Evolutionary conservation across 1,139 yeast species (phyloP).

Genomic region (Saccharomyces hybrid): DNA sequence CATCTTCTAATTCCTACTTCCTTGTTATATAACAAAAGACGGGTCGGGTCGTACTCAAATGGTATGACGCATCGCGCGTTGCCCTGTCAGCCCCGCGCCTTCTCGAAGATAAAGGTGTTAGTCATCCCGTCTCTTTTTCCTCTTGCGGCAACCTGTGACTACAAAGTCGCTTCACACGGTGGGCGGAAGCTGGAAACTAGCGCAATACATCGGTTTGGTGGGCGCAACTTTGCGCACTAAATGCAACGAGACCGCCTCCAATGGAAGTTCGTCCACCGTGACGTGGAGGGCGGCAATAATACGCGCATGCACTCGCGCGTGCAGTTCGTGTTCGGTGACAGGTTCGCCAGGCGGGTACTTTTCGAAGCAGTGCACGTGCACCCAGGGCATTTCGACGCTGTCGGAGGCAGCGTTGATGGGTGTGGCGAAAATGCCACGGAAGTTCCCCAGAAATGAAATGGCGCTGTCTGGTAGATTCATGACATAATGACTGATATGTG

Average conservation of each 20-base stretch:
- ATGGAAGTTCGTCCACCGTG: conserved; percentile 37
- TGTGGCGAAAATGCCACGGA: conserved; percentile 54
- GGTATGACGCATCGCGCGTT: background rate
- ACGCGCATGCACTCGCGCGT: conserved; percentile 52
- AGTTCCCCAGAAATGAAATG: conserved; percentile 71
- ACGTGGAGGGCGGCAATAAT: conserved; percentile 47
- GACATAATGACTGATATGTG: conserved; percentile 61
- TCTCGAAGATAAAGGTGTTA: background rate
- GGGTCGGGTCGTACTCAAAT: background rate
- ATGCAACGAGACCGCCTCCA: conserved; percentile 53
- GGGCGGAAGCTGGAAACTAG: conserved; percentile 69
- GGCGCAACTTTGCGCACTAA: conserved; percentile 92
- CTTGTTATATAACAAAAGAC: background rate
- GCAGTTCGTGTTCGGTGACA: conserved; percentile 58
- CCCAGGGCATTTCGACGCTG: conserved; percentile 54
- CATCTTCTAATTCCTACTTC: background rate
- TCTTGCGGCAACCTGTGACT: background rate
- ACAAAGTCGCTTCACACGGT: background rate
- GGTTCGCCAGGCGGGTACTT: conserved; percentile 69
- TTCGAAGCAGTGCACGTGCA: conserved; percentile 90
- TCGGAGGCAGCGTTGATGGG: too few species aligned
- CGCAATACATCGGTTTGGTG: conserved; percentile 92
- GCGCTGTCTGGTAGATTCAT: conserved; percentile 97
- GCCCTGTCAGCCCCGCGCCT: conserved; percentile 1
- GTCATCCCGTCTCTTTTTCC: background rate